Evolutionary conservation across 805 yeast genomes (phyloP).

Genomic region (Candida khao-thaluensis): DNA sequence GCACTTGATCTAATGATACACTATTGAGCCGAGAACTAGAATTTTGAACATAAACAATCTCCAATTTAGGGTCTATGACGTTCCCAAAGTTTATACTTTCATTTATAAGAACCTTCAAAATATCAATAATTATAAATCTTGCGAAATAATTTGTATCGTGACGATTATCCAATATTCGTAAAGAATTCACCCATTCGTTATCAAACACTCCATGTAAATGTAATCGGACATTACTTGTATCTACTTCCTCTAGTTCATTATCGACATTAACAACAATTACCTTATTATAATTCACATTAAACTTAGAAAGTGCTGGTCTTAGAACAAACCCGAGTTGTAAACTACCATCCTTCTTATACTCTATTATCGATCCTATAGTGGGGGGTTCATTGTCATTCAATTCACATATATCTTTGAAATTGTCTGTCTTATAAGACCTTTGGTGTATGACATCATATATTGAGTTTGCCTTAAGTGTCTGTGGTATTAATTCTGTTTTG

Average conservation of each 20-base stretch:
- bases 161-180: conserved; percentile 21
- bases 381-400: conserved; percentile 20
- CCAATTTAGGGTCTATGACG: neutral
- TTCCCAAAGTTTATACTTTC: neutral
- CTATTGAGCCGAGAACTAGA: conserved; percentile 10
- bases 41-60: conserved; percentile 24
- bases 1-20: conserved; percentile 7
- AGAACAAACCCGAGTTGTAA: conserved; percentile 38
- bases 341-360: conserved; percentile 20
- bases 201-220: conserved; percentile 28
- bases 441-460: conserved; percentile 7
- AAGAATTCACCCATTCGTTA: conserved; percentile 18
- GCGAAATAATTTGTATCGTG: conserved; percentile 19
- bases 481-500: conserved; percentile 1
- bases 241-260: conserved; percentile 28
- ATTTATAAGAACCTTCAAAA: conserved; percentile 25
- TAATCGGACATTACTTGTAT: conserved; percentile 30
- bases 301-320: conserved; percentile 27
- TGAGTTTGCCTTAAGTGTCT: neutral
- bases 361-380: conserved; percentile 39
- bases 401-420: conserved; percentile 16
- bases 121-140: conserved; percentile 21
- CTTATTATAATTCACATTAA: conserved; percentile 33
- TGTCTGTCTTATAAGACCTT: conserved; percentile 13
- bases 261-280: conserved; percentile 30